A percentile compares a stretch with the other conserved stretches of the same genome.
These are phyloP conservation scores for Fonsecaea multimorphosa DNA, from an alignment of 2,329 filamentous ascomycete genomes.

Conservation along the genomic window DNA sequence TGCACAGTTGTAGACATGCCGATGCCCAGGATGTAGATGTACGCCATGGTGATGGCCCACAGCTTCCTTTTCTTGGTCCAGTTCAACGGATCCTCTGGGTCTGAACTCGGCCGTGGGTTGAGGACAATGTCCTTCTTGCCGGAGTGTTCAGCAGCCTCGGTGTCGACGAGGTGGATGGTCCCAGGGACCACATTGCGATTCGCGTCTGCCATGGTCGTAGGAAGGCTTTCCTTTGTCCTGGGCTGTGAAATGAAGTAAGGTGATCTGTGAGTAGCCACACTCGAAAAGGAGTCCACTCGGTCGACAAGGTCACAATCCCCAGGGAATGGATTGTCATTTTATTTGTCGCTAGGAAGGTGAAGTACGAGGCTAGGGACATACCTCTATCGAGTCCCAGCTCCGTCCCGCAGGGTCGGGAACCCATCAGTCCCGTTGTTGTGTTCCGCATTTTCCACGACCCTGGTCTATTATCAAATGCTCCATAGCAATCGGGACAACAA, in stretches of 20 bases:
- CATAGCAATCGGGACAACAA: neutral
- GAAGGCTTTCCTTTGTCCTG: neutral
- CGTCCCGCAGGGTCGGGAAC: neutral
- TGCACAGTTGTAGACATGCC: conserved; percentile 43
- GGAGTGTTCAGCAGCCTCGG: neutral
- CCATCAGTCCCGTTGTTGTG: neutral
- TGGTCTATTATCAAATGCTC: neutral
- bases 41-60: conserved; percentile 44
- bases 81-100: conserved; percentile 50
- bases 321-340: neutral
- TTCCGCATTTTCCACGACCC: neutral
- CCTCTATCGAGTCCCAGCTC: neutral
- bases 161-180: conserved; percentile 34
- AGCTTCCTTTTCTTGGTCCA: conserved; percentile 45
- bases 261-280: neutral
- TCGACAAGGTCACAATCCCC: neutral
- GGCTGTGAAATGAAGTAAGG: neutral
- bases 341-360: neutral
- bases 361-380: neutral
- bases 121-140: conserved; percentile 40
- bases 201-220: conserved; percentile 1
- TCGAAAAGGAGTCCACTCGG: neutral
- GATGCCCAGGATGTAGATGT: conserved; percentile 45
- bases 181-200: conserved; percentile 20
- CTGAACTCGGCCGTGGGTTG: conserved; percentile 44